Conservation (phyloP, 176 grass and related monocot genomes). For the Paspalum notatum region DNA sequence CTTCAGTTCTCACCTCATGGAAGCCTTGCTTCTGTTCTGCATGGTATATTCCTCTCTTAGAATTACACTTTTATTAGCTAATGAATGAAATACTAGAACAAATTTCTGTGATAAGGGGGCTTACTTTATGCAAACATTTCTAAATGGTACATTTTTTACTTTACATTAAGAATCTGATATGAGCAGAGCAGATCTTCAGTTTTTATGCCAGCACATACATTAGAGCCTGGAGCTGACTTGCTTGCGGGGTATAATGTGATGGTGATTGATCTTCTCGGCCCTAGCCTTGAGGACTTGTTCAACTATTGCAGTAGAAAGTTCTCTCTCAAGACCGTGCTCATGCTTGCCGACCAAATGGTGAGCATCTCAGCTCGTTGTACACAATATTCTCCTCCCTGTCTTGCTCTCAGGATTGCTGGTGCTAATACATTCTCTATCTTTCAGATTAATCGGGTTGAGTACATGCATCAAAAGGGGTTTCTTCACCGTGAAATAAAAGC, state of each 20-base stretch:
- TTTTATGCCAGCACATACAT: slow-evolving; percentile 10
- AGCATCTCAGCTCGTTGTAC: neutral
- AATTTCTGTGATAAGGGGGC: neutral
- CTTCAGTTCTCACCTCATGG: slow-evolving; percentile 93
- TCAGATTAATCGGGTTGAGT: slow-evolving; percentile 74
- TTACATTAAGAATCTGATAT: neutral
- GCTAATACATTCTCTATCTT: slow-evolving; percentile 2
- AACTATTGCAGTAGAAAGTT: slow-evolving; percentile 84
- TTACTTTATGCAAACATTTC: slow-evolving; percentile 26
- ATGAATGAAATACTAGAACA: slow-evolving; percentile 11
- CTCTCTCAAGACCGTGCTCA: slow-evolving; percentile 76
- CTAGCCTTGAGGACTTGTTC: slow-evolving; percentile 81
- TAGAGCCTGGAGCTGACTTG: slow-evolving; percentile 34
- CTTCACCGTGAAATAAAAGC: slow-evolving; percentile 84
- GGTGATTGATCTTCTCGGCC: slow-evolving; percentile 86
- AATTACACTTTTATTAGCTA: slow-evolving; percentile 21
- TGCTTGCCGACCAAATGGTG: slow-evolving; percentile 88
- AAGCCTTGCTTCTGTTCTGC: slow-evolving; percentile 92
- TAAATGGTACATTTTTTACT: neutral
- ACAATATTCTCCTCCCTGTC: neutral
- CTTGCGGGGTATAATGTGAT: slow-evolving; percentile 70
- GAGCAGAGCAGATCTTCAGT: slow-evolving; percentile 21
- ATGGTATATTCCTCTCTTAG: slow-evolving; percentile 63
- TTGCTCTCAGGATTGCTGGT: neutral
- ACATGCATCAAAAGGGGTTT: slow-evolving; percentile 83